A percentile compares a stretch with the other conserved stretches of the same genome.
Evolutionary conservation across 2,329 filamentous ascomycete genomes (phyloP).

Genomic region (Claviceps spartinae): DNA sequence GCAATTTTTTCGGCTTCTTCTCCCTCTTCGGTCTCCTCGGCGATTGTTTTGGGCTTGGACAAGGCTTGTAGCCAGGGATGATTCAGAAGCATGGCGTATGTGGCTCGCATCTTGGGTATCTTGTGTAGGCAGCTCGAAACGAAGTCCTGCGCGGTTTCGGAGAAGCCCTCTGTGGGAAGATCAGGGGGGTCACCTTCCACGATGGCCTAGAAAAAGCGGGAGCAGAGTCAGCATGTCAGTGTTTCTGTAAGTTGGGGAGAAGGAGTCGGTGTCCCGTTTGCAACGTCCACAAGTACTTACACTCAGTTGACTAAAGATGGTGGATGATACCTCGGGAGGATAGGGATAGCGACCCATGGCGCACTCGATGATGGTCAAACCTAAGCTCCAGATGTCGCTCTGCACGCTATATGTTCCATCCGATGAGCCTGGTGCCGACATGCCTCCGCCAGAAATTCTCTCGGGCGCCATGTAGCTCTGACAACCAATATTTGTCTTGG

Average conservation of each 20-base stretch:
- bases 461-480: constrained; percentile 99
- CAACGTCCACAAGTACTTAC: constrained; percentile 40
- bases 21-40: constrained; percentile 54
- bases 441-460: constrained; percentile 75
- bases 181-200: constrained; percentile 92
- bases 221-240: constrained; percentile 4
- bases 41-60: constrained; percentile 61
- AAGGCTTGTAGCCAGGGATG: constrained; percentile 77
- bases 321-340: constrained; percentile 91
- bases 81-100: constrained; percentile 76
- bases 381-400: constrained; percentile 94
- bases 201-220: constrained; percentile 54
- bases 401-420: constrained; percentile 93
- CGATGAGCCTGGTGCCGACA: constrained; percentile 53
- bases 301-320: constrained; percentile 93
- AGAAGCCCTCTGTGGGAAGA: constrained; percentile 67
- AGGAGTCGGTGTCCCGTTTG: no score
- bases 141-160: constrained; percentile 69
- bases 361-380: constrained; percentile 89
- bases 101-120: constrained; percentile 81
- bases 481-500: constrained; percentile 96
- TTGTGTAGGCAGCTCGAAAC: constrained; percentile 87
- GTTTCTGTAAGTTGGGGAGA: not conserved
- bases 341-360: constrained; percentile 92
- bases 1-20: constrained; percentile 31